Conservation (phyloP, 352 stramenopile genomes). For the Globisporangium camurandrum region DNA sequence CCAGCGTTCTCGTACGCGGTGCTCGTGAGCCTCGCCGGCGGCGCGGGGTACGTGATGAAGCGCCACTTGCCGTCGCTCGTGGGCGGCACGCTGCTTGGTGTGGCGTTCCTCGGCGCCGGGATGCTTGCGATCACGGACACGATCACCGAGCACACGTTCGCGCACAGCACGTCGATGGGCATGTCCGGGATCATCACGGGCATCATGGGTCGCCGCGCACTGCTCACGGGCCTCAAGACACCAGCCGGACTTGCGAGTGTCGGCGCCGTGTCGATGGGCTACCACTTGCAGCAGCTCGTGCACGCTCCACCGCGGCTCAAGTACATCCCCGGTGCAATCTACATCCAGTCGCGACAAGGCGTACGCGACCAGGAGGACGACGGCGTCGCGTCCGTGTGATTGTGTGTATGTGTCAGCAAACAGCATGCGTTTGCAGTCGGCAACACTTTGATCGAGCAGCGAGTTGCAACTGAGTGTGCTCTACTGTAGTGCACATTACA, state of each 20-base stretch:
- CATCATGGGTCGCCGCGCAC: conserved; percentile 45
- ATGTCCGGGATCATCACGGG: conserved; percentile 66
- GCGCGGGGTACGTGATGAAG: conserved; percentile 54
- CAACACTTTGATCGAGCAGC: not conserved
- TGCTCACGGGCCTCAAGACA: conserved; percentile 32
- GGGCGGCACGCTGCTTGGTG: conserved; percentile 45
- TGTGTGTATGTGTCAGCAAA: conserved; percentile 1
- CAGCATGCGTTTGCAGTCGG: not conserved
- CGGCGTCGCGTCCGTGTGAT: conserved; percentile 8
- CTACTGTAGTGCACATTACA: too few relatives aligned
- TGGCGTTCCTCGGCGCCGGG: conserved; percentile 59
- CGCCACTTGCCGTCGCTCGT: conserved; percentile 58
- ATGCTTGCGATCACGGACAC: conserved; percentile 59
- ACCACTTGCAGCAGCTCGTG: conserved; percentile 61
- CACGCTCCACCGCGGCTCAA: conserved; percentile 45
- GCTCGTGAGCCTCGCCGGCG: conserved; percentile 51
- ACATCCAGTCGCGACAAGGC: not conserved
- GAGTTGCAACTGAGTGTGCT: too few relatives aligned
- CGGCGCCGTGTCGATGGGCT: conserved; percentile 50
- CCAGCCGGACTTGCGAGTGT: conserved; percentile 38
- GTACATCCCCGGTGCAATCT: conserved; percentile 40
- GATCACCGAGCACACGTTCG: conserved; percentile 67
- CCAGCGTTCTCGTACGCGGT: conserved; percentile 70
- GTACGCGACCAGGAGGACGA: conserved; percentile 1
- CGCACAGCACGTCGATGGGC: conserved; percentile 50